These are phyloP conservation scores for Eutypa lata DNA, from an alignment of 2,329 filamentous ascomycete genomes.

Conservation along the genomic window DNA sequence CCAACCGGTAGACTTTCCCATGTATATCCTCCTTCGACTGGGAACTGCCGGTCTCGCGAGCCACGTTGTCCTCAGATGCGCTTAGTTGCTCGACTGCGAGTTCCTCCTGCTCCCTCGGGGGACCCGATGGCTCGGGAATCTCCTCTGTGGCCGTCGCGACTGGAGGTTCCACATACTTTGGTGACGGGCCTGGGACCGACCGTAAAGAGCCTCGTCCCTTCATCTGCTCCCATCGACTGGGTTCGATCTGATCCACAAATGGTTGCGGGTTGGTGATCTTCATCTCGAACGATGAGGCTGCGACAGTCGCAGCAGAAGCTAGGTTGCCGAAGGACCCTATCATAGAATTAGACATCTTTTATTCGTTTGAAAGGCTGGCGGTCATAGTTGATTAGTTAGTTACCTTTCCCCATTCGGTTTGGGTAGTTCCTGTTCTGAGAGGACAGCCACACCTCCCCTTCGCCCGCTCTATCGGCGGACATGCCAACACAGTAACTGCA, in stretches of 20 bases:
- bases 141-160: too few relatives aligned
- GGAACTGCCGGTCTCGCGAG: too few relatives aligned
- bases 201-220: conserved; percentile 16
- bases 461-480: conserved; percentile 35
- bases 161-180: too few relatives aligned
- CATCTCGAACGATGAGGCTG: conserved; percentile 44
- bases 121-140: neutral
- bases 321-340: conserved; percentile 41
- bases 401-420: conserved; percentile 42
- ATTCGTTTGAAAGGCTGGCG: too few relatives aligned
- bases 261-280: conserved; percentile 26
- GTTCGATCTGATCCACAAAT: conserved; percentile 21
- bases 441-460: conserved; percentile 41
- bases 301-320: conserved; percentile 42
- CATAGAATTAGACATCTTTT: neutral
- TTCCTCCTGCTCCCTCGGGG: too few relatives aligned
- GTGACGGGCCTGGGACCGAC: neutral
- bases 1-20: conserved; percentile 36
- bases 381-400: neutral
- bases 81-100: too few relatives aligned
- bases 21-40: conserved; percentile 15
- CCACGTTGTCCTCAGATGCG: too few relatives aligned
- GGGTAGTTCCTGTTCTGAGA: conserved; percentile 45
- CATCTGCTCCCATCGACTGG: conserved; percentile 12
- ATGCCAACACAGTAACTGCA: conserved; percentile 45